These are phyloP conservation scores for Pyrenochaeta sp. DNA, from an alignment of 2,329 filamentous ascomycete genomes.

Conservation along the genomic window DNA sequence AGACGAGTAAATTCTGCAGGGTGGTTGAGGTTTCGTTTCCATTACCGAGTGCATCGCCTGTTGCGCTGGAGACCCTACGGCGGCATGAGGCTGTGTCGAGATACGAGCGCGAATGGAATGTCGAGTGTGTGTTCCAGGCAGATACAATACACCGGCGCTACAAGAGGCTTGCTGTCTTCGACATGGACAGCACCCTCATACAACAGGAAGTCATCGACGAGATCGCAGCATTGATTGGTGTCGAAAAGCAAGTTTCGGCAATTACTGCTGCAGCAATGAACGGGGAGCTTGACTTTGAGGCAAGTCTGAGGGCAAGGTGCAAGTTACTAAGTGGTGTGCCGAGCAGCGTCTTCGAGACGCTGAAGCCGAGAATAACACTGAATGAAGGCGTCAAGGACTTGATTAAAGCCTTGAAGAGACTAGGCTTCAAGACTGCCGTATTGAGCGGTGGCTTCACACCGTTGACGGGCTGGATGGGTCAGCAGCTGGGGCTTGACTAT, in stretches of 20 bases:
- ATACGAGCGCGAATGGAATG: constrained; percentile 91
- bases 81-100: constrained; percentile 79
- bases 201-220: constrained; percentile 98
- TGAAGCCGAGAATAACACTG: constrained; percentile 78
- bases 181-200: constrained; percentile 98
- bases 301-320: constrained; percentile 82
- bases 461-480: constrained; percentile 84
- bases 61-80: constrained; percentile 71
- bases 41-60: constrained; percentile 60
- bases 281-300: constrained; percentile 91
- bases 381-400: constrained; percentile 82
- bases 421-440: constrained; percentile 89
- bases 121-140: constrained; percentile 80
- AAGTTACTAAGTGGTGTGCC: constrained; percentile 82
- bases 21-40: constrained; percentile 73
- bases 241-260: constrained; percentile 81
- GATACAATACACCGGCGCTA: constrained; percentile 79
- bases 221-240: constrained; percentile 82
- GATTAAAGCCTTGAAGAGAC: constrained; percentile 74
- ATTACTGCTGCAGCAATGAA: constrained; percentile 97
- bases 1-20: constrained; percentile 65
- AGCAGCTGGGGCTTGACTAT: constrained; percentile 83
- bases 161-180: constrained; percentile 90
- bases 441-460: constrained; percentile 92
- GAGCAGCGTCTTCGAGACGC: constrained; percentile 77